Evolutionary conservation across 2,329 filamentous ascomycete species (phyloP).

Genomic region (Penicillium capsulatum): DNA sequence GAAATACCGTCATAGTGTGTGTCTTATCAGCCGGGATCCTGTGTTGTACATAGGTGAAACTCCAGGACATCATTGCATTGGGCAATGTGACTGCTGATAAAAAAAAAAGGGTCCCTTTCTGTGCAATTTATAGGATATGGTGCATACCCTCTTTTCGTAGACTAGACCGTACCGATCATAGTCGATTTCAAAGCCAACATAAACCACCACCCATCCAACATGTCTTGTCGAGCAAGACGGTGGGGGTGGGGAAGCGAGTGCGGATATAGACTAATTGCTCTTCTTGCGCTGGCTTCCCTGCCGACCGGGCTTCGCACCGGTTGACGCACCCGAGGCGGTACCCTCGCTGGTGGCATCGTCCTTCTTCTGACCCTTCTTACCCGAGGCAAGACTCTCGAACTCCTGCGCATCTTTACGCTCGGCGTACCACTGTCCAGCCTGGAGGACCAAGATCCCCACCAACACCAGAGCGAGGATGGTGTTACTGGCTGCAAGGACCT

Average conservation of each 20-base stretch:
- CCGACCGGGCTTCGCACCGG: constrained; percentile 13
- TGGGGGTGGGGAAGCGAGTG: too few species aligned
- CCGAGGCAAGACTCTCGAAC: constrained; percentile 53
- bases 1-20: constrained; percentile 12
- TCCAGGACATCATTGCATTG: background rate
- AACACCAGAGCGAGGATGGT: constrained; percentile 91
- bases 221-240: too few species aligned
- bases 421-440: constrained; percentile 98
- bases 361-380: constrained; percentile 43
- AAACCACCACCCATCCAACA: too few species aligned
- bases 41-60: constrained; percentile 19
- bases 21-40: too few species aligned
- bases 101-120: too few species aligned
- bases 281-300: constrained; percentile 25
- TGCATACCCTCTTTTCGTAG: background rate
- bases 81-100: too few species aligned
- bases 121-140: too few species aligned
- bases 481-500: constrained; percentile 89
- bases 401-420: constrained; percentile 89
- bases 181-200: too few species aligned
- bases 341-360: constrained; percentile 4
- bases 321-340: constrained; percentile 9
- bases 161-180: background rate
- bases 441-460: constrained; percentile 84
- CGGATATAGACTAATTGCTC: constrained; percentile 14